Conservation (phyloP, 148 eudicot species). For the Rhododendron ferrugineum region DNA sequence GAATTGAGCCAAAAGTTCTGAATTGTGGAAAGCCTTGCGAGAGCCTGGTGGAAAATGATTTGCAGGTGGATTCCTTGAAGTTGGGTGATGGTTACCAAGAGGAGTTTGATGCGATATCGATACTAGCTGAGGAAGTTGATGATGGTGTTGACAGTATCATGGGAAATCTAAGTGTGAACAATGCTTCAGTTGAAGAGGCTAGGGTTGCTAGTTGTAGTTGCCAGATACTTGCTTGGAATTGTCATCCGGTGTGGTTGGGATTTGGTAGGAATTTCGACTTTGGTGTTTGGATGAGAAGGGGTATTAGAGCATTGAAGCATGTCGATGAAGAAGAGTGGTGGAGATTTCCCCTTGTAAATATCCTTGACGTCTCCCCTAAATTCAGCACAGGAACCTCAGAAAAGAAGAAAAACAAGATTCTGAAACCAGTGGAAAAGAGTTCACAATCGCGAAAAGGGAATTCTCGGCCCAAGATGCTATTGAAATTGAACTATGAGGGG, state of each 20-base stretch:
- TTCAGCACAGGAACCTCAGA: slow-evolving; percentile 22
- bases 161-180: slow-evolving; percentile 47
- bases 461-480: background rate
- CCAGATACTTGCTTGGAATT: slow-evolving; percentile 40
- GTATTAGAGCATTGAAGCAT: slow-evolving; percentile 32
- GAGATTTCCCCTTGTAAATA: slow-evolving; percentile 56
- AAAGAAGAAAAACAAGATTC: slow-evolving; percentile 50
- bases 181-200: slow-evolving; percentile 5
- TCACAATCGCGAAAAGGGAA: slow-evolving; percentile 21
- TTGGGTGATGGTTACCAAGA: background rate
- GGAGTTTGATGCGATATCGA: slow-evolving; percentile 51
- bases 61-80: slow-evolving; percentile 14
- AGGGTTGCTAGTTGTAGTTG: background rate
- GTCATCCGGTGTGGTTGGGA: slow-evolving; percentile 69
- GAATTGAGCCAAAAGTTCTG: slow-evolving; percentile 23
- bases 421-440: slow-evolving; percentile 20
- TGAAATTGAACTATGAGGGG: slow-evolving; percentile 65
- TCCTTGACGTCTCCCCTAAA: slow-evolving; percentile 53
- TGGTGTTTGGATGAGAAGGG: slow-evolving; percentile 48
- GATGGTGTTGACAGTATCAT: slow-evolving; percentile 83
- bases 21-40: slow-evolving; percentile 31
- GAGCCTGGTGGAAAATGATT: slow-evolving; percentile 19
- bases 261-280: slow-evolving; percentile 38
- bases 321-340: slow-evolving; percentile 72
- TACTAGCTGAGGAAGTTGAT: slow-evolving; percentile 73